Base-by-base conservation (phyloP, 1,284 basidiomycete species). In the Gymnopus androsaceus region DNA sequence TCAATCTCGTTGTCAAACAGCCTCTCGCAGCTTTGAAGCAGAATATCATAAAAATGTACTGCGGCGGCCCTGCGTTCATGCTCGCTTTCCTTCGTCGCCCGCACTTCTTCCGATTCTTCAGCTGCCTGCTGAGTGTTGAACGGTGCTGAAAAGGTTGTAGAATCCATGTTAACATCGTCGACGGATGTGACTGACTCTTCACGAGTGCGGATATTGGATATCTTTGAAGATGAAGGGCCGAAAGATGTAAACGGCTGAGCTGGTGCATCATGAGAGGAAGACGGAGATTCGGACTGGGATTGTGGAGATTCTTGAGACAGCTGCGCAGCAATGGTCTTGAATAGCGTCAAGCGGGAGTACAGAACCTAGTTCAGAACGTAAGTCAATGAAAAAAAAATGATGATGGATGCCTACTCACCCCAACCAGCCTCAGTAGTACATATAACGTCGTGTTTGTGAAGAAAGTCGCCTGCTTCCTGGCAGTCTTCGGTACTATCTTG, bases 1-100 rank as follows among this genome's bases (percentile, higher is more conserved):
- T 98, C 96, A 25, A 98, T 80, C 68, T 96, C 93, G 62, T 90
- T 91, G 67, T 97, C 95, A 64, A 98, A 98, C 53, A 98, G 71
- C 58, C 88, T 84, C 72, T 98, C 95, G 67, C 92, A 92, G 6
- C 92, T 85, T 59, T 90, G 91, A 21, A 99, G 81, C 62, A 95
- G 76, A 55, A 94, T 81, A 54, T 87, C 85, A 66, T 98, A 98
- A 64, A 85, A 92, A 65, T 94, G 81, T 34, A 75, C 75, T 2
- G 75, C 72, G 34, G 77, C 63, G 27, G 63, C 63, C 28, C 48
- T 42, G 17, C 59, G 59, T n/a, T 67, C 65, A 14, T 54, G 33
- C 61, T 15, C 62, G 38, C 48, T 63, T 63, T 21, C 61, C 28
- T 4, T 17, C 14, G 14, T 21, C 14, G 40, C 15, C 23, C 23